These are phyloP conservation scores for Tetrahymena borealis DNA, from an alignment of 73 alveolate genomes.

Conservation along the genomic window DNA sequence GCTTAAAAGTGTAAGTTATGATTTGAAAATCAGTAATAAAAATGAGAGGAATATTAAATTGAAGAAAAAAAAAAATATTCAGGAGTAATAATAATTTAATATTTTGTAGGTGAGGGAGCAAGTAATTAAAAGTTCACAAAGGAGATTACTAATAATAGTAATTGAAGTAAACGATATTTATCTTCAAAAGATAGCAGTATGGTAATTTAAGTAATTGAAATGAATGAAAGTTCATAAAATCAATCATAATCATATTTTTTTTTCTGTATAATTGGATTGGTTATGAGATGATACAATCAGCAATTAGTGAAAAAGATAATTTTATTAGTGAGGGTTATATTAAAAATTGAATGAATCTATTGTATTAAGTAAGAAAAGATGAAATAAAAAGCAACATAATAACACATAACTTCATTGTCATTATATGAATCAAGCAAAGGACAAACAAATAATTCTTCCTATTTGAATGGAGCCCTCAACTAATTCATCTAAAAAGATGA, in stretches of 20 bases:
- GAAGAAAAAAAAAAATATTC: too few relatives aligned
- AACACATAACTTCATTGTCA: background rate
- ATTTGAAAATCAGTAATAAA: too few relatives aligned
- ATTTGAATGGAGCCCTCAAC: background rate
- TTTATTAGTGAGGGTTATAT: background rate
- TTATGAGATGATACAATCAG: too few relatives aligned
- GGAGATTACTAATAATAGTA: background rate
- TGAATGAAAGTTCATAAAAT: too few relatives aligned
- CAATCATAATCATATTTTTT: too few relatives aligned
- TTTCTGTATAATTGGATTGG: too few relatives aligned
- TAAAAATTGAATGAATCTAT: background rate
- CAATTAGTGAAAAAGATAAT: background rate
- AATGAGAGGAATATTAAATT: too few relatives aligned
- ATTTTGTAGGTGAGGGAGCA: background rate
- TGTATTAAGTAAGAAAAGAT: background rate
- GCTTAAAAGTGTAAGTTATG: too few relatives aligned
- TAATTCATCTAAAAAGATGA: background rate
- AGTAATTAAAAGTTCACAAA: background rate
- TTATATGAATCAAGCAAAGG: background rate
- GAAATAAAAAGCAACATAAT: background rate
- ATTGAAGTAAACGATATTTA: background rate
- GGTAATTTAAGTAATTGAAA: too few relatives aligned
- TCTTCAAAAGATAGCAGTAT: too few relatives aligned
- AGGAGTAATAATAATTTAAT: too few relatives aligned
- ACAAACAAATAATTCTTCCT: background rate